Conservation (phyloP, 2,329 filamentous ascomycete species). For the Aspergillus thermomutatus region DNA sequence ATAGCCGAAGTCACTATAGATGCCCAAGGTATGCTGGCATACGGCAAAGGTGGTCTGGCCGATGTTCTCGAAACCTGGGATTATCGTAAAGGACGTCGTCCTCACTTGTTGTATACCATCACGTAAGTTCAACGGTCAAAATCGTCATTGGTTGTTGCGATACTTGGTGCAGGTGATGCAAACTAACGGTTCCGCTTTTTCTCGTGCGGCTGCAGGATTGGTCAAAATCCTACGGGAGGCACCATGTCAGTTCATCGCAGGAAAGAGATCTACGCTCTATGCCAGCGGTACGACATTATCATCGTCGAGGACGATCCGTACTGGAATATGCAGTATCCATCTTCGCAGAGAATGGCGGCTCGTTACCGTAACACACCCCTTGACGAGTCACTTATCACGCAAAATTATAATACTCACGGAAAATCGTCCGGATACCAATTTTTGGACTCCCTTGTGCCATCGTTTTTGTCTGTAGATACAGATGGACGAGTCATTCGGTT, state of each 20-base stretch:
- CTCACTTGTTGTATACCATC: slow-evolving; percentile 85
- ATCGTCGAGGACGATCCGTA: slow-evolving; percentile 95
- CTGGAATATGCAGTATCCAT: slow-evolving; percentile 89
- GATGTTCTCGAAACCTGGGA: slow-evolving; percentile 86
- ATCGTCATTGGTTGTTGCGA: neutral
- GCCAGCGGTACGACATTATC: slow-evolving; percentile 79
- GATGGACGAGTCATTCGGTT: slow-evolving; percentile 85
- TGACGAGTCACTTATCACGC: slow-evolving; percentile 32
- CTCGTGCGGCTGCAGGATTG: slow-evolving; percentile 55
- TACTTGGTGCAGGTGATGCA: neutral
- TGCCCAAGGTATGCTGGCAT: slow-evolving; percentile 71
- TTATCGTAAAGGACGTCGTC: slow-evolving; percentile 65
- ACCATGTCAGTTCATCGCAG: slow-evolving; percentile 70
- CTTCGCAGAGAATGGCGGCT: slow-evolving; percentile 51
- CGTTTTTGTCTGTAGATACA: slow-evolving; percentile 74
- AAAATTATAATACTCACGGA: slow-evolving; percentile 41
- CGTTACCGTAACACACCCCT: slow-evolving; percentile 25
- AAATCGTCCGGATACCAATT: slow-evolving; percentile 68
- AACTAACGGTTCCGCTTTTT: slow-evolving; percentile 6
- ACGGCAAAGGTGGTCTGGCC: slow-evolving; percentile 68
- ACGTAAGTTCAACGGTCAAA: slow-evolving; percentile 58
- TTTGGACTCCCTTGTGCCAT: slow-evolving; percentile 78
- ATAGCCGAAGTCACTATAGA: slow-evolving; percentile 73
- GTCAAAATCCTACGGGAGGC: slow-evolving; percentile 83
- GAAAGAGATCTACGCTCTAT: slow-evolving; percentile 75